A percentile compares a stretch with the other conserved stretches of the same genome.
phyloP scores from a whole-genome alignment of 768 basidiomycete genomes.

The Cystobasidium tubakii region DNA sequence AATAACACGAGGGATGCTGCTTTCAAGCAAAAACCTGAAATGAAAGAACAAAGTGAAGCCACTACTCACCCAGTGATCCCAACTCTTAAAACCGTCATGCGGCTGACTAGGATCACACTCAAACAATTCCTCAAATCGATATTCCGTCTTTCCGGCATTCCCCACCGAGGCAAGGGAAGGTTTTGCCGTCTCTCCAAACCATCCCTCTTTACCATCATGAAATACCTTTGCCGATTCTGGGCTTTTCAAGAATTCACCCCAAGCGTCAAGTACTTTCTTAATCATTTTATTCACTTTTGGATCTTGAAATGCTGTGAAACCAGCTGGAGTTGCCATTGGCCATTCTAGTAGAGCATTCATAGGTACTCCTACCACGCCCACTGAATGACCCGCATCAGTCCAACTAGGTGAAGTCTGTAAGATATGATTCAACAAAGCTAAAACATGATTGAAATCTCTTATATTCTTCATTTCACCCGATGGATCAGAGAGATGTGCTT shows the following conservation, averaged over 20 bases:
- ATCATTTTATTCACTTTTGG: constrained; percentile 54
- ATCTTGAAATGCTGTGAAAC: constrained; percentile 51
- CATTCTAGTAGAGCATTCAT: constrained; percentile 54
- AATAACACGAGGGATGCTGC: too few species aligned
- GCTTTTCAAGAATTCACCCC: constrained; percentile 55
- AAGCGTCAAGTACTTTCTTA: constrained; percentile 56
- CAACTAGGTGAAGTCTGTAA: constrained; percentile 53
- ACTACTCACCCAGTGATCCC: constrained; percentile 47
- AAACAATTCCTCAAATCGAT: constrained; percentile 52
- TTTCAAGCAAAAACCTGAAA: too few species aligned
- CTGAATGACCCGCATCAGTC: constrained; percentile 49
- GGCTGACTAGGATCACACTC: constrained; percentile 51
- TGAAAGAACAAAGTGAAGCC: background rate
- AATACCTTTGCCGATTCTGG: constrained; percentile 54
- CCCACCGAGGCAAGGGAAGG: constrained; percentile 46
- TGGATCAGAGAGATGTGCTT: constrained; percentile 47
- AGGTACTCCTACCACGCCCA: constrained; percentile 54
- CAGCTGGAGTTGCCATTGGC: constrained; percentile 53
- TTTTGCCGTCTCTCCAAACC: constrained; percentile 54
- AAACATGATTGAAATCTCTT: constrained; percentile 52
- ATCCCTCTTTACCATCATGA: constrained; percentile 51
- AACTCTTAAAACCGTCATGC: constrained; percentile 53
- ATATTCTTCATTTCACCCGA: constrained; percentile 48
- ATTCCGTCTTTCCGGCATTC: constrained; percentile 45
- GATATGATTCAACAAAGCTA: constrained; percentile 53